Evolutionary conservation across 108 stramenopile species (phyloP), one percentile per base, ranked within the genome.

Genomic region (Nitzschia sp.): DNA sequence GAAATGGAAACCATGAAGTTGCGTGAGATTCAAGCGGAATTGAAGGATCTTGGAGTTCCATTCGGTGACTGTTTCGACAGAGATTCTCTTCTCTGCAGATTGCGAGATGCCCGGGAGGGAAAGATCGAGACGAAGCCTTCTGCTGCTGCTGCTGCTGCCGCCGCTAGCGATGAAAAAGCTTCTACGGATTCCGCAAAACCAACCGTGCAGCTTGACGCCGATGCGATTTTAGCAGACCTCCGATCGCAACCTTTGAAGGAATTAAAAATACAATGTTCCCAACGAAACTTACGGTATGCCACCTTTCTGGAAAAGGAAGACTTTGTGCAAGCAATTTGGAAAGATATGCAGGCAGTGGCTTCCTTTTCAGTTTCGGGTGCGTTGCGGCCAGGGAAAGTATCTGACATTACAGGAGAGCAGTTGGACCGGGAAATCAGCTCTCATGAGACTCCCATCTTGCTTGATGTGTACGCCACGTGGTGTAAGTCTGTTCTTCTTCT

Each of bases 391-490:
- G 91, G 89, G 26, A 34, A 53, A 17, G 87, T 89, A 0, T 53
- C 71, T 0, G 87, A 90, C 46, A 34, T 91, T 9, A 69, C 75
- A 29, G 90, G 79, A 25, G 75, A 64, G 19, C 64, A 71, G 32
- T 58, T 95, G 58, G 47, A 75, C 0, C 44, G 73, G 59, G 90
- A 94, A 61, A 27, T 94, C 21, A 66, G 52, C 26, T 53, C 68
- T 46, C 26, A 77, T 1, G 58, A 68, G 33, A 66, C 76, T 9
- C 90, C 91, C 27, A 38, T 96, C 8, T 66, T 96, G 29, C 68
- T 96, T 35, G 96, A 96, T 81, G 83, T 91, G 5, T 93, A 85
- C 58, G 91, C 96, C 16, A 85, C 85, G 3, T 96, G 92, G 92
- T 96, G 96, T n/a, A n/a, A n/a, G n/a, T n/a, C n/a, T n/a, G n/a